phyloP scores from a whole-genome alignment of 2,329 filamentous ascomycete genomes.

The Botrytis tulipae region DNA sequence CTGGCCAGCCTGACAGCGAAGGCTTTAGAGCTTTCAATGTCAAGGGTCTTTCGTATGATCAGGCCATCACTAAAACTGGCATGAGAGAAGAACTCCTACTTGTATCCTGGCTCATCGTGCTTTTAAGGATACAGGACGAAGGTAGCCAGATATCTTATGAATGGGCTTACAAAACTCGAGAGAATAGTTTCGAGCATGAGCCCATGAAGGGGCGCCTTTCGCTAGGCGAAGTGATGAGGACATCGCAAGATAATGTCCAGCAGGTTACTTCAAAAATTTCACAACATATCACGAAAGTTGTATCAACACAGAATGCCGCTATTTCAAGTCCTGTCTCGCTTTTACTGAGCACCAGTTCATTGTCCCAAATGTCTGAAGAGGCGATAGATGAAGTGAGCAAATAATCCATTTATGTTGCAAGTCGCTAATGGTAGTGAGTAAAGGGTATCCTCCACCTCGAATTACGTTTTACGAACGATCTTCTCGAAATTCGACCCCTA shows the following conservation, averaged over 20 bases:
- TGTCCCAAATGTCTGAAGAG: slow-evolving; percentile 20
- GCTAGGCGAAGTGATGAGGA: slow-evolving; percentile 39
- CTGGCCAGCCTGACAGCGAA: slow-evolving; percentile 21
- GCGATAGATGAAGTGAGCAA: slow-evolving; percentile 33
- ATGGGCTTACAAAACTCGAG: slow-evolving; percentile 40
- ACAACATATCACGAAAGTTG: slow-evolving; percentile 28
- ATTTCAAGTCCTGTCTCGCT: slow-evolving; percentile 20
- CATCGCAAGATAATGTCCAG: slow-evolving; percentile 38
- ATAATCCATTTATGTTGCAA: background rate
- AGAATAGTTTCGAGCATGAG: slow-evolving; percentile 26
- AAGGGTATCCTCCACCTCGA: slow-evolving; percentile 10
- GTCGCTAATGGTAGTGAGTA: slow-evolving; percentile 8
- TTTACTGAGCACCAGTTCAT: slow-evolving; percentile 25
- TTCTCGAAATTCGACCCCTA: slow-evolving; percentile 42
- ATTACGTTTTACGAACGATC: slow-evolving; percentile 23
- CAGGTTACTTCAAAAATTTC: slow-evolving; percentile 36
- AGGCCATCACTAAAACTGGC: slow-evolving; percentile 36
- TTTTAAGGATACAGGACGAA: slow-evolving; percentile 45
- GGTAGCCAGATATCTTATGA: slow-evolving; percentile 40
- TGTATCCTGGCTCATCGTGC: slow-evolving; percentile 46
- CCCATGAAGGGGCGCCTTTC: slow-evolving; percentile 31
- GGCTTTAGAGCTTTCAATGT: slow-evolving; percentile 36
- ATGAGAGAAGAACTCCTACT: slow-evolving; percentile 45
- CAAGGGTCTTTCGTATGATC: slow-evolving; percentile 33
- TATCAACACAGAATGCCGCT: background rate